These are phyloP conservation scores for Streptanthus diversifolius DNA, from an alignment of 345 rosid genomes.

Conservation along the genomic window DNA sequence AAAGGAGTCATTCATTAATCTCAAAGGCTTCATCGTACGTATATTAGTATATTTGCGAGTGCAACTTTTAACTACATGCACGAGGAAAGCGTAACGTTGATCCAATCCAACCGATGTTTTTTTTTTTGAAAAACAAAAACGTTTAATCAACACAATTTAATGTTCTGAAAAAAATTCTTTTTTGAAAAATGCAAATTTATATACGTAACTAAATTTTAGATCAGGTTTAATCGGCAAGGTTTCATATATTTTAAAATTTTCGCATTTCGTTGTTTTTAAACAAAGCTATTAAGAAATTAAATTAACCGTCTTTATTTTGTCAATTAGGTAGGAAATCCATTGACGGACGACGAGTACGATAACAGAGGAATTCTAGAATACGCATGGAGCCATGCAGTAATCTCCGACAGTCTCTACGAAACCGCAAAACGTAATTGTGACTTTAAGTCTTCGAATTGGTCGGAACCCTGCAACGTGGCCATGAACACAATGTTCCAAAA, in stretches of 20 bases:
- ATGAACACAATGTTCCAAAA: slow-evolving; percentile 34
- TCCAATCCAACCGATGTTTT: neutral
- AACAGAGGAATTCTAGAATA: slow-evolving; percentile 50
- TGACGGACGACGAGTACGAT: slow-evolving; percentile 45
- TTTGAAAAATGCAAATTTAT: neutral
- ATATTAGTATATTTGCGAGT: neutral
- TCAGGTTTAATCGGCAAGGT: neutral
- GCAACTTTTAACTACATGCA: neutral
- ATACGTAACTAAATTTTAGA: neutral
- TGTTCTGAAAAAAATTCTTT: neutral
- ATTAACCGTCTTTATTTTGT: neutral
- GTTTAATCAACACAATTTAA: neutral
- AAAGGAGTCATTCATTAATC: slow-evolving; percentile 38
- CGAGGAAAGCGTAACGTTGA: neutral
- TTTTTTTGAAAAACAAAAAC: neutral
- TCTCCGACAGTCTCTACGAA: slow-evolving; percentile 44
- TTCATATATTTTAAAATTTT: neutral
- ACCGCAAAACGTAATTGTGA: slow-evolving; percentile 43
- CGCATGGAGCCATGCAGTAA: slow-evolving; percentile 67
- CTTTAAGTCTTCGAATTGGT: slow-evolving; percentile 44
- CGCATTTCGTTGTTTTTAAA: neutral
- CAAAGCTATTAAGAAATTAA: neutral
- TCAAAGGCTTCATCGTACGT: slow-evolving; percentile 44
- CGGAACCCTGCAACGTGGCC: slow-evolving; percentile 38
- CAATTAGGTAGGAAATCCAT: slow-evolving; percentile 55